Evolutionary conservation across 768 basidiomycete species (phyloP), one percentile per base, ranked within the genome.

Genomic region (Podaxis sp.): DNA sequence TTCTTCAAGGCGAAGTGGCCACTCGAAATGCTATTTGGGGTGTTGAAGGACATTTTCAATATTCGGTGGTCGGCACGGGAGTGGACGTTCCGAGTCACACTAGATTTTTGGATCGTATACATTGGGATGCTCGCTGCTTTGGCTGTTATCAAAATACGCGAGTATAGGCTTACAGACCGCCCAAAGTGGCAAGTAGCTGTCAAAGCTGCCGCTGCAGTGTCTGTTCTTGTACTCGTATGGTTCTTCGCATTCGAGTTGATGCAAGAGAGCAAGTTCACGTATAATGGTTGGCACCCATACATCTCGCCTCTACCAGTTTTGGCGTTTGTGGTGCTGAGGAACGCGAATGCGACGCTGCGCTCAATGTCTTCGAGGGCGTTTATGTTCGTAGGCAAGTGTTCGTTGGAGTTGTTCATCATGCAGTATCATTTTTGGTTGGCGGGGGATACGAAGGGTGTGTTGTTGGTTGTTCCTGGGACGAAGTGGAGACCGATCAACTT

Each of bases 31-130:
- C 66, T 90, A 17, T 97, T 96, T 74, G 68, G 74, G 29, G 66
- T 89, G 63, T 77, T 94, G 57, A 79, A 83, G 61, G 77, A 76
- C n/a, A 68, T 91, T 49, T 94, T 85, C 76, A 81, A 78, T 57
- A 93, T 94, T 59, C 80, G 80, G 29, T 97, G 94, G 94, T 91
- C 90, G 5, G 87, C 92, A 6, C 79, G 76, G 19, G 94, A 97
- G 75, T 96, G 93, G 93, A 76, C 80, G 6, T 97, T 97, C 83
- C 88, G 94, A 43, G 89, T 94, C 69, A 88, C 84, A 19, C 86
- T 96, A 63, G 94, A 97, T 76, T 79, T 94, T 54, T 96, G 88
- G 82, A 90, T 95, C 67, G 91, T 93, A 17, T 96, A 93, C 76
- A 79, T 82, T 40, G 94, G 94, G 50, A 94, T 95, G 91, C 75